Evolutionary conservation across 345 rosid species (phyloP).

Genomic region (Psidium guajava): DNA sequence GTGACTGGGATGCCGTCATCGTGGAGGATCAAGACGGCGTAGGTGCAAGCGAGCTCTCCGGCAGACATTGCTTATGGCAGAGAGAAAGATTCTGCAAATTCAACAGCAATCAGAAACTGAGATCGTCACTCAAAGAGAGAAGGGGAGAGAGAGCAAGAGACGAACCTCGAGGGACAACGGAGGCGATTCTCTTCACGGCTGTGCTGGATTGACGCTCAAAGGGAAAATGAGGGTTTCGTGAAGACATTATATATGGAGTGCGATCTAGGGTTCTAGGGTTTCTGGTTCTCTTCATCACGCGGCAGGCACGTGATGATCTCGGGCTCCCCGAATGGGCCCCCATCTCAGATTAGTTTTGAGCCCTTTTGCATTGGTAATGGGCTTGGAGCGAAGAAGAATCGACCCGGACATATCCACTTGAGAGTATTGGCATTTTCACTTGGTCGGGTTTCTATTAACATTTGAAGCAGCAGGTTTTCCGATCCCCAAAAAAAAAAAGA

Average conservation of each 20-base stretch:
- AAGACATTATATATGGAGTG: accelerated
- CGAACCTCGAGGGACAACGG: not conserved
- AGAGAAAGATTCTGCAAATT: not conserved
- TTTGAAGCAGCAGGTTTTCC: not conserved
- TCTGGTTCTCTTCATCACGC: not conserved
- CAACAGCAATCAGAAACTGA: no score
- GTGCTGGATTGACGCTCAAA: not conserved
- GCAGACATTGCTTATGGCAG: slow-evolving; percentile 16
- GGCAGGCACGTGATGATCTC: not conserved
- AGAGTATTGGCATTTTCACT: not conserved
- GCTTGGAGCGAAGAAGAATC: not conserved
- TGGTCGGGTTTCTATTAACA: not conserved
- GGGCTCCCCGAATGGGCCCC: not conserved
- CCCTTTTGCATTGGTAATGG: not conserved
- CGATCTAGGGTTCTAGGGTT: not conserved
- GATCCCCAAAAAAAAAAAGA: no score
- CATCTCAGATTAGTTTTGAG: not conserved
- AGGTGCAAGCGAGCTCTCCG: slow-evolving; percentile 48
- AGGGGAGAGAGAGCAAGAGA: not conserved
- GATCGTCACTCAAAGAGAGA: not conserved
- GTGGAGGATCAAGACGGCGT: slow-evolving; percentile 52
- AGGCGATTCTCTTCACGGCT: not conserved
- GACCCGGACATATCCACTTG: not conserved
- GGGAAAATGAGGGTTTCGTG: not conserved
- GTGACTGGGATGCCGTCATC: slow-evolving; percentile 58